Evolutionary conservation across 768 basidiomycete species (phyloP).

Genomic region (Leccinum disarticulatum): DNA sequence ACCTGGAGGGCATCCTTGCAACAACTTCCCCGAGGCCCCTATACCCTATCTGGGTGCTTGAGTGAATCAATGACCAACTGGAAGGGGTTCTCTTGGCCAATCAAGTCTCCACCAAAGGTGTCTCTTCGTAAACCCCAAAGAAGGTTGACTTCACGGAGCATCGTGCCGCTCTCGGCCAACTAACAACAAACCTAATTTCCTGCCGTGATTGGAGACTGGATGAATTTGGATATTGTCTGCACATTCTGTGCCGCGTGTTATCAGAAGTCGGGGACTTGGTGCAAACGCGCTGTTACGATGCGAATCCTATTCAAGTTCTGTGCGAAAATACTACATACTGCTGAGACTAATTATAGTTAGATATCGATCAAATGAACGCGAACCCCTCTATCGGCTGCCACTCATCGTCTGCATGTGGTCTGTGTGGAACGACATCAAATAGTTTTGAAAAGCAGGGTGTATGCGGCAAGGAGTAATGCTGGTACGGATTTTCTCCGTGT

Average conservation of each 20-base stretch:
- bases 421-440: constrained; percentile 51
- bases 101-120: background rate
- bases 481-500: constrained; percentile 52
- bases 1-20: too few species aligned
- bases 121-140: background rate
- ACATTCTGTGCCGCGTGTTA: too few species aligned
- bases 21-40: too few species aligned
- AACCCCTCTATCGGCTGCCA: constrained; percentile 52
- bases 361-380: constrained; percentile 17
- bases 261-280: too few species aligned
- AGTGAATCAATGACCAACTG: too few species aligned
- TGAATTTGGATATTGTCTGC: too few species aligned
- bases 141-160: background rate
- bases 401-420: constrained; percentile 30
- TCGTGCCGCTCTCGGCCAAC: background rate
- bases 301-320: background rate
- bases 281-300: too few species aligned
- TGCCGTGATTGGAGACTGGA: background rate
- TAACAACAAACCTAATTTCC: background rate
- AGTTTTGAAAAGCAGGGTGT: constrained; percentile 60
- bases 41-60: too few species aligned
- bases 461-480: constrained; percentile 61
- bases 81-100: background rate
- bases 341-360: background rate
- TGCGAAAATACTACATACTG: background rate